Evolutionary conservation across 2,329 filamentous ascomycete genomes (phyloP), one percentile per base, ranked within the genome.

Genomic region (Aspergillus unguis): DNA sequence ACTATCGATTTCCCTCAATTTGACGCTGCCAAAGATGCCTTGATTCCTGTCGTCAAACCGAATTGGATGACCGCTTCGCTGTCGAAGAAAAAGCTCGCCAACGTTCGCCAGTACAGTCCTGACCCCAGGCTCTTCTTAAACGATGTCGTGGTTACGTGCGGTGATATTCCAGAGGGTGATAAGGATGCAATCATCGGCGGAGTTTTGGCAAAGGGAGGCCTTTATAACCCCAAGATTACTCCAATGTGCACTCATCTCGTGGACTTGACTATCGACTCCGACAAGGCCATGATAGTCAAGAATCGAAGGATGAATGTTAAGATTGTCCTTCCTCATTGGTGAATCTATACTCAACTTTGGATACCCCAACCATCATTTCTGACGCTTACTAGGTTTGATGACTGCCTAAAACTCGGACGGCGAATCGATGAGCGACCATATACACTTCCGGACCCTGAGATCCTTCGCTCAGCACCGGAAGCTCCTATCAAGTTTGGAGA

Each of bases 1-100:
- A 92, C 88, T 1, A 88, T 90, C 71, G 91, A 99, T 69, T 99
- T 99, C 62, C 85, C 89, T n/a, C 85, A 92, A 63, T 97, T 94
- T 68, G 78, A 83, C 55, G 80, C 83, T 56, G 85, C 90, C 1
- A 80, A 87, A 58, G 87, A 90, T 44, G 77, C 83, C 58, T 87
- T 95, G 80, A 86, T 94, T 45, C 87, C 90, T 8, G 88, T 97
- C 1, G 85, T 97, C 28, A 92, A 85, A 58, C 85, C 88, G 3
- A 77, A 82, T 52, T 99, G 94, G 92, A 82, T 96, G 43, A 79
- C 82, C 3, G 78, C 79, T 26, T 94, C 88, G 3, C 70, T 96
- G 2, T 70, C 78, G 25, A 87, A 85, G 62, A 78, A 78, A 52
- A 92, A 87, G 67, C 79, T 87, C 49, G 85, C 85, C 32, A 90